These are phyloP conservation scores for Trametopsis cervina DNA, from an alignment of 768 basidiomycete species.

Conservation along the genomic window DNA sequence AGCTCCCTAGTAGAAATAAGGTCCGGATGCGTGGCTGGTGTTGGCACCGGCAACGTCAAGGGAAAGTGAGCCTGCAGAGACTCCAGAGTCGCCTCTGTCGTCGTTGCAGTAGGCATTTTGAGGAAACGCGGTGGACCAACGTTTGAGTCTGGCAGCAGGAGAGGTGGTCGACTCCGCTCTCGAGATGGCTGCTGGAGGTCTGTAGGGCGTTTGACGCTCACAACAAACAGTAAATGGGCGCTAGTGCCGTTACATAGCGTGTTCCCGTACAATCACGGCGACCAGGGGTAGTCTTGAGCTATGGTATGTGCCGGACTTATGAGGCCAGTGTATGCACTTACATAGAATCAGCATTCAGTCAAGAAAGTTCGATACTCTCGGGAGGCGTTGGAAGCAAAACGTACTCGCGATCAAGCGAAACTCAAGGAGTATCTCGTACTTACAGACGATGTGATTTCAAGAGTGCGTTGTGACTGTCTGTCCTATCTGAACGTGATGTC, in stretches of 20 bases:
- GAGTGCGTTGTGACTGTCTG: conserved; percentile 34
- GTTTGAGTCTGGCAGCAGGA: neutral
- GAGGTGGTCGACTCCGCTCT: no score
- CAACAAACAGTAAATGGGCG: no score
- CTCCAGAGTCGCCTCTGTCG: conserved; percentile 42
- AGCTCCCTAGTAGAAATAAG: conserved; percentile 73
- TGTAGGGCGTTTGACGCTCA: no score
- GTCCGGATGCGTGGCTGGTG: conserved; percentile 68
- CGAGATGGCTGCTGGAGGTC: no score
- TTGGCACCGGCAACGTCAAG: conserved; percentile 79
- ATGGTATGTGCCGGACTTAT: no score
- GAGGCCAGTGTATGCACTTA: no score
- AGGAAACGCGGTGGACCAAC: neutral
- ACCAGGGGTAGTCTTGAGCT: no score
- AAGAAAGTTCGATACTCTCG: conserved; percentile 52
- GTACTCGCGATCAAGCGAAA: conserved; percentile 64
- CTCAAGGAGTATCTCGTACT: conserved; percentile 70
- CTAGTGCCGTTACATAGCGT: no score
- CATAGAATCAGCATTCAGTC: conserved; percentile 66
- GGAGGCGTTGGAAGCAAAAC: conserved; percentile 60
- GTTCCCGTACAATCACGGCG: no score
- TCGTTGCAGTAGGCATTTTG: conserved; percentile 50
- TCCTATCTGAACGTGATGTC: neutral
- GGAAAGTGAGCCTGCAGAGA: conserved; percentile 63
- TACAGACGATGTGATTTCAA: conserved; percentile 53